Evolutionary conservation across 2,329 filamentous ascomycete genomes (phyloP).

Genomic region (Aspergillus brasiliensis): DNA sequence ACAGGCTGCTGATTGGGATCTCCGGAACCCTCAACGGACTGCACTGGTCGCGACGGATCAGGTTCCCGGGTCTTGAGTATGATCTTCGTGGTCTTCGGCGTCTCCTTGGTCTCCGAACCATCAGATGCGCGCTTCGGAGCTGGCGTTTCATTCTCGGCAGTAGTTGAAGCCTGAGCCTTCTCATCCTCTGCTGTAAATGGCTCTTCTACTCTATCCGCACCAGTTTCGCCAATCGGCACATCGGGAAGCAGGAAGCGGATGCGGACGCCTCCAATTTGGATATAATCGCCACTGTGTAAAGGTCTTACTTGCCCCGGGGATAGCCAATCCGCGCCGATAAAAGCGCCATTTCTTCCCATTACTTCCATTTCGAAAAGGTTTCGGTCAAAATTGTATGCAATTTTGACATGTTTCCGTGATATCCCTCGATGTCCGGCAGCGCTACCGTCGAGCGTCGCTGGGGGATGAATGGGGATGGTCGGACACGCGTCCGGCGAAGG

Average conservation of each 20-base stretch:
- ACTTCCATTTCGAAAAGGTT: conserved; percentile 61
- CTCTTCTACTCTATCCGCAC: conserved; percentile 50
- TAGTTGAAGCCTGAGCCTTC: conserved; percentile 31
- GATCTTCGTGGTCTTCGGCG: conserved; percentile 31
- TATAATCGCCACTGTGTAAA: conserved; percentile 60
- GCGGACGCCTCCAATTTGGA: conserved; percentile 61
- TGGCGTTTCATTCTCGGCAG: conserved; percentile 47
- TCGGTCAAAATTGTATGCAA: conserved; percentile 61
- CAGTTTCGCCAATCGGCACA: conserved; percentile 51
- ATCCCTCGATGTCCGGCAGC: conserved; percentile 59
- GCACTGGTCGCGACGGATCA: conserved; percentile 28
- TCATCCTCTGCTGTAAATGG: conserved; percentile 40
- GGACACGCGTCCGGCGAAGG: conserved; percentile 57
- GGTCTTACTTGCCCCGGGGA: conserved; percentile 50
- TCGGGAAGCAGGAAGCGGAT: conserved; percentile 60
- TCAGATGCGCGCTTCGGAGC: conserved; percentile 31
- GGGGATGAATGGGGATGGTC: conserved; percentile 63
- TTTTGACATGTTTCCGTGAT: conserved; percentile 63
- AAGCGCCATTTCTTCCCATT: conserved; percentile 60
- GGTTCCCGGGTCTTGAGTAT: conserved; percentile 34
- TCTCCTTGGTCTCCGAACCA: conserved; percentile 30
- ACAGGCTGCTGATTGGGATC: conserved; percentile 42
- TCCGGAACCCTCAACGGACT: conserved; percentile 38
- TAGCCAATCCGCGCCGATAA: conserved; percentile 55
- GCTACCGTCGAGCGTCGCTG: conserved; percentile 47